Evolutionary conservation across 345 rosid species (phyloP).

Genomic region (Erysimum cheiranthoides): DNA sequence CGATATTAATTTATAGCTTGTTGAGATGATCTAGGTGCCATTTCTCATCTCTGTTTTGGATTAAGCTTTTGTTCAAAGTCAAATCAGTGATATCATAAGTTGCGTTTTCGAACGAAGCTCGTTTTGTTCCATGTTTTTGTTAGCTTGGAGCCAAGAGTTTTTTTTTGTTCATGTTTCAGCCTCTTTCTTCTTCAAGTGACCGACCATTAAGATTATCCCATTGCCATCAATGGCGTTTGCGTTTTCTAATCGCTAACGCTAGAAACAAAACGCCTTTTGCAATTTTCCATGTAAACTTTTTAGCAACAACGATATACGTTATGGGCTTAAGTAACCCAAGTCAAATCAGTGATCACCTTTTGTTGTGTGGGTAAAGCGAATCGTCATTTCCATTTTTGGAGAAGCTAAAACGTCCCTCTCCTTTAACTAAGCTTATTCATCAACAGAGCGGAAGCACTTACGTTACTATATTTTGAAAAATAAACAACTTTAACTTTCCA

Average conservation of each 20-base stretch:
- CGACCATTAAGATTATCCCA: background rate
- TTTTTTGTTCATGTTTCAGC: background rate
- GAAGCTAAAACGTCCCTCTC: slow-evolving; percentile 21
- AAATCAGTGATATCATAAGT: background rate
- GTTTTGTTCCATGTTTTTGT: background rate
- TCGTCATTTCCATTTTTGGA: background rate
- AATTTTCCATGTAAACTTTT: background rate
- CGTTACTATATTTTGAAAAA: background rate
- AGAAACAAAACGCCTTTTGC: background rate
- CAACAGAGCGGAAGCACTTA: background rate
- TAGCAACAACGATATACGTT: background rate
- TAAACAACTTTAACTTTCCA: background rate
- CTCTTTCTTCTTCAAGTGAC: background rate
- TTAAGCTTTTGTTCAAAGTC: background rate
- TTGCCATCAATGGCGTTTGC: slow-evolving; percentile 16
- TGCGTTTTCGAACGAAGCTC: background rate
- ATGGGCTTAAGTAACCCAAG: background rate
- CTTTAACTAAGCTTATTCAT: background rate
- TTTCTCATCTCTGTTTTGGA: background rate
- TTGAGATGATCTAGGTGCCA: background rate
- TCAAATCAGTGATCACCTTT: background rate
- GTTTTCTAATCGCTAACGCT: slow-evolving; percentile 4
- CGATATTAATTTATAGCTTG: background rate
- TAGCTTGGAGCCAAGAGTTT: background rate
- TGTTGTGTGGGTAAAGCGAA: slow-evolving; percentile 3